Conservation (phyloP, 306 rosid genomes). For the Vigna unguiculata region DNA sequence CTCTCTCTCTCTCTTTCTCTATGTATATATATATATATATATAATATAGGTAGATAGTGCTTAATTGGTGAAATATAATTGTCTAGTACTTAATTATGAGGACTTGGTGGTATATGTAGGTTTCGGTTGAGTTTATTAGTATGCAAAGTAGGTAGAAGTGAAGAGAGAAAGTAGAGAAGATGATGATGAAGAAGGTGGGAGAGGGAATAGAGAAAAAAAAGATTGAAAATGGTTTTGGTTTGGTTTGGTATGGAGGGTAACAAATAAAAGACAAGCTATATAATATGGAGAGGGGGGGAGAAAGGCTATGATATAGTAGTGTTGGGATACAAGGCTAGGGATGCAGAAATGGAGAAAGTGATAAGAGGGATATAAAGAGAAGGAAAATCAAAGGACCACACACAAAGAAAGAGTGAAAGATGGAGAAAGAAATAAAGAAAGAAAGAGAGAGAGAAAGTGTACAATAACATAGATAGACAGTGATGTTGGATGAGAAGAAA, state of each 20-base stretch:
- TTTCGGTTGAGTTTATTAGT: constrained; percentile 16
- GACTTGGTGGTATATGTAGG: background rate
- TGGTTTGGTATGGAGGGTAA: constrained; percentile 31
- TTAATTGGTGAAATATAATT: constrained; percentile 2
- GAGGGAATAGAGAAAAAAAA: background rate
- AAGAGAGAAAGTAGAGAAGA: background rate
- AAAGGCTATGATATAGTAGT: constrained; percentile 31
- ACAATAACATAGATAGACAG: constrained; percentile 56
- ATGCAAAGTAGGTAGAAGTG: background rate
- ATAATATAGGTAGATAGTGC: background rate
- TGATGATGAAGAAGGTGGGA: background rate
- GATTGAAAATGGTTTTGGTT: constrained; percentile 18
- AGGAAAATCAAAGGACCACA: constrained; percentile 65
- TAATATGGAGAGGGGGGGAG: constrained; percentile 11
- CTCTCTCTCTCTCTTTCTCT: too few species aligned
- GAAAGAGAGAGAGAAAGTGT: constrained; percentile 45
- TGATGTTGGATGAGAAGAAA: constrained; percentile 78
- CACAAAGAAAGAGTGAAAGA: constrained; percentile 29
- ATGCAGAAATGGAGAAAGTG: constrained; percentile 62
- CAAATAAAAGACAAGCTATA: constrained; percentile 39
- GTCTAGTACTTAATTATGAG: background rate
- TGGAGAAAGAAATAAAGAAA: constrained; percentile 7
- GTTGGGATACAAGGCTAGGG: constrained; percentile 44
- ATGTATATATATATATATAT: too few species aligned
- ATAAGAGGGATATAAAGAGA: constrained; percentile 76